Conservation (phyloP, 108 stramenopile genomes). For the Bacterosira constricta region DNA sequence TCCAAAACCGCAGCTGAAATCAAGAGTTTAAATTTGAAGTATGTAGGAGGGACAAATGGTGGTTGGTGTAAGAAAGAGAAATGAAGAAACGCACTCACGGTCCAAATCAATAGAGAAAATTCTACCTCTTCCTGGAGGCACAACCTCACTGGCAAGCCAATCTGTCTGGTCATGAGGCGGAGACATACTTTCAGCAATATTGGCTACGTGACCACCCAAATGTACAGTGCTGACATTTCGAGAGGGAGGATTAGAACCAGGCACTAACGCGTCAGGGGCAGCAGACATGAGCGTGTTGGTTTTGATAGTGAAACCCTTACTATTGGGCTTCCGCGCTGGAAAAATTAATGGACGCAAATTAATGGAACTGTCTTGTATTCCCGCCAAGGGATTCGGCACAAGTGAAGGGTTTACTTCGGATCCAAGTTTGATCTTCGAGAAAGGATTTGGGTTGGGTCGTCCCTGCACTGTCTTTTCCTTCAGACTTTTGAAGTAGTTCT, state of each 20-base stretch:
- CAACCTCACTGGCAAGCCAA: not conserved
- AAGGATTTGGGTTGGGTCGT: too few relatives aligned
- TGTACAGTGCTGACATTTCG: not conserved
- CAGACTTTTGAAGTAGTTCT: too few relatives aligned
- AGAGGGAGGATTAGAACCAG: not conserved
- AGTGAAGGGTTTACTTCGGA: constrained; percentile 6
- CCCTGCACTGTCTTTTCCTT: too few relatives aligned
- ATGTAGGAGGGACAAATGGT: not conserved
- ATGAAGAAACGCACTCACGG: constrained; percentile 48
- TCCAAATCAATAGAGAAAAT: constrained; percentile 87
- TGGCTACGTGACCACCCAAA: not conserved
- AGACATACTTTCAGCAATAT: constrained; percentile 27
- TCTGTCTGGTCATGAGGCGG: constrained; percentile 22
- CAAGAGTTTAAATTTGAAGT: not conserved
- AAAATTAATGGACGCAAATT: not conserved
- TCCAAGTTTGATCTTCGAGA: too few relatives aligned
- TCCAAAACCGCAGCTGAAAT: constrained; percentile 60
- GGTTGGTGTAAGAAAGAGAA: not conserved
- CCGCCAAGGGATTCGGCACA: constrained; percentile 71
- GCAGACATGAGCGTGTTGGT: constrained; percentile 33
- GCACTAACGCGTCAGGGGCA: constrained; percentile 2
- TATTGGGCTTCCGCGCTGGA: not conserved
- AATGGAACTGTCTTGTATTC: constrained; percentile 32
- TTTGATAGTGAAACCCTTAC: not conserved
- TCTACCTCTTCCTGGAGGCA: constrained; percentile 29